Percentiles rank a stretch among this genome's conserved stretches.
Conservation (phyloP, 768 basidiomycete species). For the Wakefieldia striispora region DNA sequence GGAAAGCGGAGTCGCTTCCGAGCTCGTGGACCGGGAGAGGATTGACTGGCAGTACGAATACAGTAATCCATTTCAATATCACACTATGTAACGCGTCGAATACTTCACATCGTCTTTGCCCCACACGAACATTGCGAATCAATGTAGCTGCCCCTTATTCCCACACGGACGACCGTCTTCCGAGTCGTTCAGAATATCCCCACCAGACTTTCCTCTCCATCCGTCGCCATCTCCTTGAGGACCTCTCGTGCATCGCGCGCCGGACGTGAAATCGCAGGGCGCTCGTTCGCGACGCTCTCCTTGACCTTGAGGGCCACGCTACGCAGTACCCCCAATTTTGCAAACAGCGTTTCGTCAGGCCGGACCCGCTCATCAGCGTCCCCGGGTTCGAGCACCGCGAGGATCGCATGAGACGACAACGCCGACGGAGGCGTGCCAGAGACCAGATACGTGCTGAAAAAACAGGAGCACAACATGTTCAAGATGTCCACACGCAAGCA, state of each 20-base stretch:
- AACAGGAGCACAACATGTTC: neutral
- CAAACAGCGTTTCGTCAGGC: neutral
- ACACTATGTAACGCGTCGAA: too few species aligned
- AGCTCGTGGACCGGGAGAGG: too few species aligned
- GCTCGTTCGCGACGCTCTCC: slow-evolving; percentile 66
- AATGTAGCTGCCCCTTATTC: too few species aligned
- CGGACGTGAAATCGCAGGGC: slow-evolving; percentile 70
- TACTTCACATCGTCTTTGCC: too few species aligned
- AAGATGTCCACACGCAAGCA: slow-evolving; percentile 1
- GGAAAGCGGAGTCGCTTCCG: too few species aligned
- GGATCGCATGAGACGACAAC: slow-evolving; percentile 30
- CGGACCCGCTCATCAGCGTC: neutral
- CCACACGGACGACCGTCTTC: too few species aligned
- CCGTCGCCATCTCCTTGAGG: slow-evolving; percentile 38
- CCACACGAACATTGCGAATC: too few species aligned
- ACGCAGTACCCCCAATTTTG: neutral
- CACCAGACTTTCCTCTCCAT: slow-evolving; percentile 25
- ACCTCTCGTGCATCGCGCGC: slow-evolving; percentile 81
- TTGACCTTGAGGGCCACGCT: neutral
- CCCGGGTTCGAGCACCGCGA: neutral
- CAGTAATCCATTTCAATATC: too few species aligned
- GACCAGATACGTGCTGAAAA: slow-evolving; percentile 58
- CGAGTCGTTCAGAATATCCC: slow-evolving; percentile 24
- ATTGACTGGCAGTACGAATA: too few species aligned
- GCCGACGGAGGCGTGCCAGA: slow-evolving; percentile 67